Base-by-base conservation (phyloP, 805 yeast genomes). In the Kregervanrija delftensis region DNA sequence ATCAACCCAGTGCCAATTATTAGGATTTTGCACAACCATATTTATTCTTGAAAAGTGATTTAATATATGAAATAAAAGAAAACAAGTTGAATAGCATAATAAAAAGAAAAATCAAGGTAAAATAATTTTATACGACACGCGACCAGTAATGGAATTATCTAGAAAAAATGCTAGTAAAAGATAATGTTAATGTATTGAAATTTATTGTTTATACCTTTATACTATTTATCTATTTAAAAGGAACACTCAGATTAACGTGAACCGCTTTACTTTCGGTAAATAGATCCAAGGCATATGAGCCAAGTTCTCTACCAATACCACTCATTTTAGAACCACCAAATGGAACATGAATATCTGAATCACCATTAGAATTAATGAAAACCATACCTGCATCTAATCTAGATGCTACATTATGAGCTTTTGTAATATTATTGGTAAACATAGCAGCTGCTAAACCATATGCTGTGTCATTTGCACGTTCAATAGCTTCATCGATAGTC, bases 1-100 rank as follows among this genome's bases (percentile, higher is more conserved):
- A 68, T 91, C 97, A 50, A 90, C 97, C 98, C 98, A 93, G 73
- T 93, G 99, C 99, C 99, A 91, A 69, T 91, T 91, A 66, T 93
- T 93, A 35, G 98, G 98, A 74, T 91, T 93, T 67, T 88, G 84
- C 31, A 93, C 90, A 35, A 86, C 97, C 97, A 91, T 91, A 34
- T 43, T 51, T 34, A 17, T 33, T 22, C 28, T 22, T 4, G 2
- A 22, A 22, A 22, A 22, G 28, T 8, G 6, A 22, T 22, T 33
- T 11, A 14, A 36, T 36, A 30, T 16, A 9, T 38, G 13, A 30
- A 30, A 13, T 28, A 33, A 32, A 32, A 33, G 35, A 39, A 11
- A 17, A 11, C 15, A 32, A 16, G 15, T 13, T 12, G 14, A 11
- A 10, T 11, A 11, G 15, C 16, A 17, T 6, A 12, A 6, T n/a